Evolutionary conservation across 768 basidiomycete genomes (phyloP).

Genomic region (Boletus subcaerulescens): DNA sequence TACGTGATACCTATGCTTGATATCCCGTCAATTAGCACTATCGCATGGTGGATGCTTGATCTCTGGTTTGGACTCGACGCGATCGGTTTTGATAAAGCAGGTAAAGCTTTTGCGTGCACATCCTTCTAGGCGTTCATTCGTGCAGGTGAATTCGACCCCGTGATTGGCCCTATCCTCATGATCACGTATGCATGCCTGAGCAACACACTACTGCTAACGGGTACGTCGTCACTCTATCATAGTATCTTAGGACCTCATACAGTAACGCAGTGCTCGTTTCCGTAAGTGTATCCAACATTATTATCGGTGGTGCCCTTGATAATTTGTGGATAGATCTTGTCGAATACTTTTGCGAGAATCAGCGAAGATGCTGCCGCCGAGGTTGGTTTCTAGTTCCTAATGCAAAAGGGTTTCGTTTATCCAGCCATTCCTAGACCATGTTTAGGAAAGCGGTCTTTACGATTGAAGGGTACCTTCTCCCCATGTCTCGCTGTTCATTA

Average conservation of each 20-base stretch:
- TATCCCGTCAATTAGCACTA: slow-evolving; percentile 40
- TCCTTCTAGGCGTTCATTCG: slow-evolving; percentile 3
- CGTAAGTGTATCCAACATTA: slow-evolving; percentile 39
- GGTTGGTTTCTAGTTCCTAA: slow-evolving; percentile 37
- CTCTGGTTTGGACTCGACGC: slow-evolving; percentile 96
- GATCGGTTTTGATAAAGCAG: slow-evolving; percentile 76
- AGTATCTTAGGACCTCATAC: neutral
- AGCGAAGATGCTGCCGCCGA: slow-evolving; percentile 92
- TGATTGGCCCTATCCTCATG: slow-evolving; percentile 92
- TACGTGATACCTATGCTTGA: neutral
- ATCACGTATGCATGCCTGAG: slow-evolving; percentile 88
- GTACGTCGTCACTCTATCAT: slow-evolving; percentile 38
- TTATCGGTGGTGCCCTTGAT: neutral
- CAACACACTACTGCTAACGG: slow-evolving; percentile 88
- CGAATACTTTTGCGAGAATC: slow-evolving; percentile 92
- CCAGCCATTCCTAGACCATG: slow-evolving; percentile 63
- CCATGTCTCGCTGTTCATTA: slow-evolving; percentile 5
- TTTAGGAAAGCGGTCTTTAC: slow-evolving; percentile 92
- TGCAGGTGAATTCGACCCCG: slow-evolving; percentile 72
- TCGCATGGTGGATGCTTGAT: slow-evolving; percentile 95
- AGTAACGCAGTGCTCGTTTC: slow-evolving; percentile 67
- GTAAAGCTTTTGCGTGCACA: slow-evolving; percentile 42
- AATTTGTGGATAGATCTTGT: slow-evolving; percentile 66
- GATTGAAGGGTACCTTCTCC: slow-evolving; percentile 72
- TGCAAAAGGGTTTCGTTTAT: neutral